Base-by-base conservation (phyloP, 2,329 filamentous ascomycete species). In the Didymella arachidicola region DNA sequence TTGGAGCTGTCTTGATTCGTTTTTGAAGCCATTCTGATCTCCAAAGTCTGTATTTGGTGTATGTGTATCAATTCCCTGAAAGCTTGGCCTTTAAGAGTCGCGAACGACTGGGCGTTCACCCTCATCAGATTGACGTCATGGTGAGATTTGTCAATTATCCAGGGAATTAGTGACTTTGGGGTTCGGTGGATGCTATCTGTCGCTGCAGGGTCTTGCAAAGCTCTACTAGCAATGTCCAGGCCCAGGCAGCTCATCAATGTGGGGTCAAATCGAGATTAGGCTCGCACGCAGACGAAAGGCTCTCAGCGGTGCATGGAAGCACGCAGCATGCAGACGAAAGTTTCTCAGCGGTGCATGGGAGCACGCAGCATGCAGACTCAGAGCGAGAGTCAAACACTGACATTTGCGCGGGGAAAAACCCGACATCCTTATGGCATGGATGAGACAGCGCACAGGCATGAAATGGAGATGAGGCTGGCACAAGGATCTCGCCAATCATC, bases 1-100 rank as follows among this genome's bases (percentile, higher is more conserved):
- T 68, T 52, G 32, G 32, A 38, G 10, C 52, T 58, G 14, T 63
- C 62, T 57, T 68, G 64, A 16, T 65, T 55, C 14, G 48, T 57
- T 6, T 56, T 53, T 8, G 42, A 49, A 26, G 50, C 34, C 51
- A 60, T 55, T 2, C 14, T 27, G 30, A 25, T 47, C 14, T 41
- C 7, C 14, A 48, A 19, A 10, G 34, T 25, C 38, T 53, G 32
- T 14, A 45, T 39, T 38, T 44, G 12, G 29, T 25, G 34, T 30
- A 32, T 48, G 41, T 46, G 14, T 25, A 41, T 43, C 12, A 12
- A 39, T 48, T 19, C 6, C 18, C n/a, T 16, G 30, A 43, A 38
- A 32, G 38, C 38, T 43, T 44, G 22, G 29, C 43, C 22, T 30
- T 53, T 48, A 53, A 18, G 30, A 32, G 26, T 32, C 18, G 14